These are phyloP conservation scores for Pestalotiopsis sp. DNA, from an alignment of 2,329 filamentous ascomycete genomes.

Conservation along the genomic window DNA sequence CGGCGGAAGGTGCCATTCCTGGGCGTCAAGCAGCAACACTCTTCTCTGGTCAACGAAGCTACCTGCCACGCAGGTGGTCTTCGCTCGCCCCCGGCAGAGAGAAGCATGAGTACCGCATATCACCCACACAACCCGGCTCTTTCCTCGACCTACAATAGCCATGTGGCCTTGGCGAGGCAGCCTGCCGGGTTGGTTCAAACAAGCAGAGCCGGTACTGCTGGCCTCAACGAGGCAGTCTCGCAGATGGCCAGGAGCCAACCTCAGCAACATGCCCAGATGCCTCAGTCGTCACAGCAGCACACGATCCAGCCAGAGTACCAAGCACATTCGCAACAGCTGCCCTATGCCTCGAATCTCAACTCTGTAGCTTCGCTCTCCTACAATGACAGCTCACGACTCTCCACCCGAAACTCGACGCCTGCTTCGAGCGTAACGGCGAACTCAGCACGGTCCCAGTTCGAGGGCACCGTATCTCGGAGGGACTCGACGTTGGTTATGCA, in stretches of 20 bases:
- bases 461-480: slow-evolving; percentile 35
- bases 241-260: slow-evolving; percentile 28
- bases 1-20: slow-evolving; percentile 19
- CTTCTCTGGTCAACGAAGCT: slow-evolving; percentile 26
- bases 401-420: slow-evolving; percentile 42
- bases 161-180: slow-evolving; percentile 45
- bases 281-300: neutral
- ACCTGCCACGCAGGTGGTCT: slow-evolving; percentile 41
- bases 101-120: slow-evolving; percentile 56
- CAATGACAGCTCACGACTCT: slow-evolving; percentile 31
- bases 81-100: slow-evolving; percentile 54
- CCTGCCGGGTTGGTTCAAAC: slow-evolving; percentile 37
- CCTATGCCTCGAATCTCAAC: slow-evolving; percentile 18
- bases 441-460: slow-evolving; percentile 28
- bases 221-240: slow-evolving; percentile 34
- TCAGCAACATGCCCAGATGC: slow-evolving; percentile 26
- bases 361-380: slow-evolving; percentile 23
- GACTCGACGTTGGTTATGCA: slow-evolving; percentile 55
- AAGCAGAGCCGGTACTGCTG: slow-evolving; percentile 30
- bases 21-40: slow-evolving; percentile 25
- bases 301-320: slow-evolving; percentile 14
- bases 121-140: slow-evolving; percentile 46
- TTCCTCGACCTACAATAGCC: slow-evolving; percentile 47
- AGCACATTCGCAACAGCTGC: slow-evolving; percentile 14
- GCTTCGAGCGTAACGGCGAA: slow-evolving; percentile 30